Evolutionary conservation across 139 green algal genomes (phyloP).

Genomic region (Chlamydomonas sp.): DNA sequence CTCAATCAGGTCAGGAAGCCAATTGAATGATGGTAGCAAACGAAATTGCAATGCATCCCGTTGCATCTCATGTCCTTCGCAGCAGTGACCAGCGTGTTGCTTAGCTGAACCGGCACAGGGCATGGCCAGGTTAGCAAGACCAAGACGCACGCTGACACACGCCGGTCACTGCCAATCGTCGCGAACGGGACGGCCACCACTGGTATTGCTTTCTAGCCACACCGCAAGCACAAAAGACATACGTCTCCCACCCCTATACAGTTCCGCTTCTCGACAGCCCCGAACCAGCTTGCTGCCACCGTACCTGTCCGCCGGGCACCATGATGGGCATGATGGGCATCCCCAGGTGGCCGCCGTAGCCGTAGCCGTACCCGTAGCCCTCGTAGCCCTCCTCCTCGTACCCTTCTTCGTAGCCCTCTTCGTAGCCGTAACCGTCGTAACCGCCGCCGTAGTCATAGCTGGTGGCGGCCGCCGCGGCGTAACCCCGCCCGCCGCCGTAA

Average conservation of each 20-base stretch:
- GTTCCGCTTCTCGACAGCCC: no score
- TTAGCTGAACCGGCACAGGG: background rate
- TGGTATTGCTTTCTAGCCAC: background rate
- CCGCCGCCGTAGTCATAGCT: background rate
- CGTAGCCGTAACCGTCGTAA: slow-evolving; percentile 4
- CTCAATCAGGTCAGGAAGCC: no score
- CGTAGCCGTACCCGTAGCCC: slow-evolving; percentile 25
- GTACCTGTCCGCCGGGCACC: slow-evolving; percentile 32
- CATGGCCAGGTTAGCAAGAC: background rate
- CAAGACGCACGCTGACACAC: background rate
- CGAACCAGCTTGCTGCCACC: background rate
- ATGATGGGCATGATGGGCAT: slow-evolving; percentile 32
- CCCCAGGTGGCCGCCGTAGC: slow-evolving; percentile 33
- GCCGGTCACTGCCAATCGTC: background rate
- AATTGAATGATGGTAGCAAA: no score
- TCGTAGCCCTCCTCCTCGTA: slow-evolving; percentile 36
- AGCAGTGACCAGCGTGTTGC: background rate
- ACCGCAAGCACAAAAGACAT: background rate
- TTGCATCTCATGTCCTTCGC: no score
- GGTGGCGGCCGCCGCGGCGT: background rate
- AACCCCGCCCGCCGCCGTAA: background rate
- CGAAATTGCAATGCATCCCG: no score
- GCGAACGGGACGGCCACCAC: background rate
- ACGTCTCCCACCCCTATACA: background rate
- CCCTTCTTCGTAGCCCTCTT: slow-evolving; percentile 24